Percentiles rank a stretch among this genome's conserved stretches.
phyloP scores from a whole-genome alignment of 1,139 yeast species.

The Lodderomyces orthopsilosis region DNA sequence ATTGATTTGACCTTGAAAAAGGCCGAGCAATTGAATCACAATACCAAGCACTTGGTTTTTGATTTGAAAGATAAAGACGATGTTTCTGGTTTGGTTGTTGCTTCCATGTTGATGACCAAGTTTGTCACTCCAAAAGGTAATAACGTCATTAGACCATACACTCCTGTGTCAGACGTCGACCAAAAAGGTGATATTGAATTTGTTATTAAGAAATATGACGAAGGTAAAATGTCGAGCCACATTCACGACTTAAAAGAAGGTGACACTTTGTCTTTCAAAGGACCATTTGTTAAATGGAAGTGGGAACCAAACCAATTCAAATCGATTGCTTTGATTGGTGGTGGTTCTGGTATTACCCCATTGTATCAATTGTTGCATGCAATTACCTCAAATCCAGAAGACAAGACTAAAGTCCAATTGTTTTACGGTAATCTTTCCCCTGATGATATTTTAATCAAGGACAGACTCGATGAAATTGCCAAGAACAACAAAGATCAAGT shows the following conservation, averaged over 20 bases:
- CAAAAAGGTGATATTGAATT: constrained; percentile 75
- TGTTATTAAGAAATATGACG: constrained; percentile 78
- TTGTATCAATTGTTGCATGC: constrained; percentile 87
- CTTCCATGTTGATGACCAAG: constrained; percentile 80
- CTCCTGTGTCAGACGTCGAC: constrained; percentile 77
- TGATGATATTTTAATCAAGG: constrained; percentile 75
- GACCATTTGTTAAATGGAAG: constrained; percentile 90
- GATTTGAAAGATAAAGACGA: constrained; percentile 67
- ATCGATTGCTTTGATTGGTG: constrained; percentile 84
- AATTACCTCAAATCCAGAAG: constrained; percentile 71
- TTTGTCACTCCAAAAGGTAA: constrained; percentile 80
- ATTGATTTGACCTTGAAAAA: constrained; percentile 70
- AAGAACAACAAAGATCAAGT: constrained; percentile 62
- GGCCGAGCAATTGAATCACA: constrained; percentile 53
- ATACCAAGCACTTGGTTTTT: constrained; percentile 70
- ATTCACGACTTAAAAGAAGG: constrained; percentile 67
- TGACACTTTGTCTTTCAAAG: constrained; percentile 88
- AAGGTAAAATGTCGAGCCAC: constrained; percentile 83
- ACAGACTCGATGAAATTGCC: constrained; percentile 73
- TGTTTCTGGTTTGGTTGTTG: constrained; percentile 74
- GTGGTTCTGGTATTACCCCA: constrained; percentile 96
- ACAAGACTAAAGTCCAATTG: constrained; percentile 68
- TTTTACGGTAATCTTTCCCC: constrained; percentile 77
- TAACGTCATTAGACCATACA: constrained; percentile 93
- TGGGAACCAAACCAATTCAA: constrained; percentile 84